phyloP scores from a whole-genome alignment of 2,329 filamentous ascomycete species.

The Xylariaceae sp. region DNA sequence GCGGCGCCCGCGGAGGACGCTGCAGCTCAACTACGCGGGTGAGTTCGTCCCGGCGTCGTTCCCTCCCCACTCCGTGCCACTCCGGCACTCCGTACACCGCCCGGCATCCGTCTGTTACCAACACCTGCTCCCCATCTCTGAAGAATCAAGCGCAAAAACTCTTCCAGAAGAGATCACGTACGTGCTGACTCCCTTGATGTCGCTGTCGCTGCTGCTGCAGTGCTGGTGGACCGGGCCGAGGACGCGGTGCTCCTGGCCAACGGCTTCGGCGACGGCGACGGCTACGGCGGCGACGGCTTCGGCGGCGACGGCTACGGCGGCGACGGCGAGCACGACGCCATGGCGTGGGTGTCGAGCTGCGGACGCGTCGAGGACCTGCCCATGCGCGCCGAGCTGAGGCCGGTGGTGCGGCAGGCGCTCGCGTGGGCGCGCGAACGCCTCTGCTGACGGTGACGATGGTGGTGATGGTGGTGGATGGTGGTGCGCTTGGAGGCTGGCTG shows the following conservation, averaged over 20 bases:
- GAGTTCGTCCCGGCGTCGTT: no score
- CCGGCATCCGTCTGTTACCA: no score
- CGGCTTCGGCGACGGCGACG: not conserved
- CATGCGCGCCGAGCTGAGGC: conserved; percentile 12
- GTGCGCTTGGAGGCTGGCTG: not conserved
- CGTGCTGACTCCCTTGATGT: no score
- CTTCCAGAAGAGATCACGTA: no score
- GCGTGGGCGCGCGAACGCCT: conserved; percentile 18
- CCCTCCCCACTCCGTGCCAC: no score
- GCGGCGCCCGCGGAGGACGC: no score
- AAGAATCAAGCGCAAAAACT: no score
- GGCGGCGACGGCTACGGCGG: not conserved
- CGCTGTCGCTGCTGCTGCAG: no score
- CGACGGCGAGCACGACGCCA: conserved; percentile 20
- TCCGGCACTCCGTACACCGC: no score
- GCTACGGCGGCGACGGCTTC: no score
- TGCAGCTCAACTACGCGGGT: no score
- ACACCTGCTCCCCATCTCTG: no score
- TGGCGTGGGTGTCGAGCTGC: conserved; percentile 19
- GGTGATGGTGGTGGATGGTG: not conserved
- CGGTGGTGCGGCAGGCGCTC: conserved; percentile 17
- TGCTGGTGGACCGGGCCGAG: conserved; percentile 21
- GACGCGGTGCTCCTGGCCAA: conserved; percentile 18
- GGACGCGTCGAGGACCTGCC: conserved; percentile 7
- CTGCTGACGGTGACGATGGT: conserved; percentile 5